Base-by-base conservation (phyloP, 2,329 filamentous ascomycete genomes). In the Fusarium domesticum region DNA sequence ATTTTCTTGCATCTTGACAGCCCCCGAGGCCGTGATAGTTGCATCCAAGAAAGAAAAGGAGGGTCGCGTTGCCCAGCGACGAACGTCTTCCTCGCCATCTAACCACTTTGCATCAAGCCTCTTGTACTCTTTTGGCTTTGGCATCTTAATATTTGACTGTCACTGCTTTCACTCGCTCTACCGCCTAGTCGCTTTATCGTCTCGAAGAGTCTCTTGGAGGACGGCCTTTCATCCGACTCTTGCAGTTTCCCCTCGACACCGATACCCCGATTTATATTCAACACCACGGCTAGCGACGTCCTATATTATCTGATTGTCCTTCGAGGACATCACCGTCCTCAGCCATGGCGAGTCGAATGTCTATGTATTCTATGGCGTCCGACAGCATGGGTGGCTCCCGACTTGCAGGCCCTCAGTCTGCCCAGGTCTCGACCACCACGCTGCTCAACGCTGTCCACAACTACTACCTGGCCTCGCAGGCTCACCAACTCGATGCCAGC, bases 381-480 rank as follows among this genome's bases (percentile, higher is more conserved):
- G 81, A 86, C 53, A 81, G 83, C 36, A 70, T 79, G 48, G 77
- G 76, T 38, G 75, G 76, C 33, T 69, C 72, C 51, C 76, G 80
- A 57, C 75, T 73, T 52, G 74, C 78, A 25, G 81, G 81, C 42
- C 83, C 85, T 60, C 81, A 89, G 60, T 77, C 87, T 8, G 73
- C 84, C 35, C 90, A 95, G 64, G 84, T 96, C 42, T 96, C 92
- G 6, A 95, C 92, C 2, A 96, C 91, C 2, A 95, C 90, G 1
- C 79, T 97, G 36, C 80, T 98, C 43, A 97, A 97, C 70, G 82
- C 89, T 43, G 78, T 96, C 35, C 93, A 98, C 70, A 90, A 89
- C 58, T 85, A 87, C 62, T 97, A 95, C 68, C 79, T 88, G 37
- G 83, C 87, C 3, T 84, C 83, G 20, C 83, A 89, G 61, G 82